Percentiles rank a stretch among this genome's conserved stretches.
Evolutionary conservation across 805 yeast species (phyloP).

Genomic region (Pichia cabralensis): DNA sequence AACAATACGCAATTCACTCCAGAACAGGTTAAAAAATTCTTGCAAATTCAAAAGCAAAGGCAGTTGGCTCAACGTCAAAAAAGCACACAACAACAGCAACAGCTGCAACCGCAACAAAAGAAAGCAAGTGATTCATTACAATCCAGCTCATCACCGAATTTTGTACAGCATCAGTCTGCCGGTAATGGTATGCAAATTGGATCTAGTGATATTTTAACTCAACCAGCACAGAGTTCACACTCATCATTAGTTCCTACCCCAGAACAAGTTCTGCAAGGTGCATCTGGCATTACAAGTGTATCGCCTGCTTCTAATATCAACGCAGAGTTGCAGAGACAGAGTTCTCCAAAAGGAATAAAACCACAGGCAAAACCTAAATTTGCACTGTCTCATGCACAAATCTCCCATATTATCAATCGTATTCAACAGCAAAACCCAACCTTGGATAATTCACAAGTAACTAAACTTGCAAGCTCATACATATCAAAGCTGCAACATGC

Average conservation of each 20-base stretch:
- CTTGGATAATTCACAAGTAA: conserved; percentile 52
- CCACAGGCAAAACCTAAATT: conserved; percentile 15
- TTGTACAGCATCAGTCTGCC: neutral
- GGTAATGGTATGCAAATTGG: conserved; percentile 1
- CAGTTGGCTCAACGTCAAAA: conserved; percentile 18
- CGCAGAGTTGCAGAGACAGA: neutral
- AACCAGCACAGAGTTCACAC: no score
- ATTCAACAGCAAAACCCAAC: conserved; percentile 60
- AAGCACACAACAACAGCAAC: conserved; percentile 30
- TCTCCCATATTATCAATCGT: conserved; percentile 52
- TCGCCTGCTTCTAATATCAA: conserved; percentile 10
- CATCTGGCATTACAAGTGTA: conserved; percentile 1
- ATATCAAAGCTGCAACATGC: conserved; percentile 41
- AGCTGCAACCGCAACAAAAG: conserved; percentile 22
- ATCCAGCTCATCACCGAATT: no score
- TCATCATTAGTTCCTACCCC: conserved; percentile 17
- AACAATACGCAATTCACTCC: conserved; percentile 49
- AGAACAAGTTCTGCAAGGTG: conserved; percentile 15
- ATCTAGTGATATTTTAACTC: no score
- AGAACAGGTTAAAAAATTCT: conserved; percentile 50
- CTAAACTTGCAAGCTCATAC: conserved; percentile 55
- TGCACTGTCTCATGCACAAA: conserved; percentile 48
- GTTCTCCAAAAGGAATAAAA: conserved; percentile 2
- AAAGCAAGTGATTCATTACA: no score
- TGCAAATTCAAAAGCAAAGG: conserved; percentile 43